Evolutionary conservation across 768 basidiomycete species (phyloP).

Genomic region (Tephrocybe sp.): DNA sequence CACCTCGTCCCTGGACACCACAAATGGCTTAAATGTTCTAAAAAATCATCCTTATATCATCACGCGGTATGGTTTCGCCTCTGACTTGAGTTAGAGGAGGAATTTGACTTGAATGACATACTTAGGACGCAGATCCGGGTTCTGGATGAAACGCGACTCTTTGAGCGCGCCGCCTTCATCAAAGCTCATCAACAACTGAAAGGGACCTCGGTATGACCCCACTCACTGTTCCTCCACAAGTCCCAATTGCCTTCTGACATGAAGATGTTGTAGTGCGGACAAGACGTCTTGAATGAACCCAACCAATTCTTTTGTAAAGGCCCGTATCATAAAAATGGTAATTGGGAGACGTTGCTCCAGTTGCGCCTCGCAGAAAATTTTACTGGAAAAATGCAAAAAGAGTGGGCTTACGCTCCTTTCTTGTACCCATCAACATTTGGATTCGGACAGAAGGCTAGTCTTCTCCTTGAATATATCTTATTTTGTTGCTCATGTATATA

Average conservation of each 20-base stretch:
- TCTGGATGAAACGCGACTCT: conserved; percentile 25
- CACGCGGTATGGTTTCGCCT: conserved; percentile 23
- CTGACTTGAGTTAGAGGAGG: neutral
- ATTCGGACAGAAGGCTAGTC: conserved; percentile 27
- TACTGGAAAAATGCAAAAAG: conserved; percentile 15
- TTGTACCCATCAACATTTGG: conserved; percentile 21
- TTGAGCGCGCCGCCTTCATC: conserved; percentile 26
- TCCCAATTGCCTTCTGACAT: neutral
- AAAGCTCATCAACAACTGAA: conserved; percentile 22
- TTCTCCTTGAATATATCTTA: too few species aligned
- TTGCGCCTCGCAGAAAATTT: conserved; percentile 18
- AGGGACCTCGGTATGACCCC: conserved; percentile 15
- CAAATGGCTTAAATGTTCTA: conserved; percentile 15
- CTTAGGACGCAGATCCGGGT: conserved; percentile 30
- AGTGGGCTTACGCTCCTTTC: conserved; percentile 34
- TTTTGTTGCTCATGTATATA: too few species aligned
- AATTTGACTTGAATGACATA: neutral
- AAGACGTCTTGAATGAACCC: neutral
- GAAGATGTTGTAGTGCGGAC: conserved; percentile 2
- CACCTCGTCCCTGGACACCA: neutral
- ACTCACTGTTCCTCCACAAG: neutral
- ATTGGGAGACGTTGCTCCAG: conserved; percentile 30
- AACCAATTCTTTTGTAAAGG: conserved; percentile 22
- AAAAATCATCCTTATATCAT: conserved; percentile 31
- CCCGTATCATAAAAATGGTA: conserved; percentile 20